Base-by-base conservation (phyloP, 768 basidiomycete genomes). In the Leccinum obscurum region DNA sequence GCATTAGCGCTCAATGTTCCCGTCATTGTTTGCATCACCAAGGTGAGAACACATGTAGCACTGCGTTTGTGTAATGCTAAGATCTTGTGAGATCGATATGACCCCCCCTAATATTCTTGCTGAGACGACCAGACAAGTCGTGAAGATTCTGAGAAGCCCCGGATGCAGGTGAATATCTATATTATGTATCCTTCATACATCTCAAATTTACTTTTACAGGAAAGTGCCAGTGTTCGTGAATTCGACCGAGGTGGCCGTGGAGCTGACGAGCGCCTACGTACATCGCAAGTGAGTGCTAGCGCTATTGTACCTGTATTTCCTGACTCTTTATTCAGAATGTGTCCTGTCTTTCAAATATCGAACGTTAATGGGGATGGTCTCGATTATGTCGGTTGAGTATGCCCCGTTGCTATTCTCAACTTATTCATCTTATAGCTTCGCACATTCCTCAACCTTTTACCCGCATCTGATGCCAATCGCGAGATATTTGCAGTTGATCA, bases 351-450 rank as follows among this genome's bases (percentile, higher is more conserved):
- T 76, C 88, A 89, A 70, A 78, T 95, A 22, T 97, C 95, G 3
- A 98, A 98, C 71, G 93, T 97, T 14, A 95, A 93, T 1, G 96
- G 95, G n/a, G 85, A 92, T 65, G 93, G 95, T 4, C 83, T 96
- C 11, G 87, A 92, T 67, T 80, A 83, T 64, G 89, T 93, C 64
- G 52, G 83, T 64, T 4, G 39, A n/a, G 4, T 54, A 26, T 26
- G 10, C 37, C 55, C 13, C 48, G 15, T 30, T 35, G 20, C 3
- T 44, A 34, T 58, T 52, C 14, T 58, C 51, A 24, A 30, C 64
- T 70, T 30, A 76, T 34, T 49, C 20, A 10, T 20, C 22, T 52
- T 48, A 35, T 62, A 92, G 90, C 75, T 98, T 57, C 85, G 95
- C 58, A 91, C 87, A 3, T 96, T 98, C 77, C 79, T 98, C 57